Evolutionary conservation across 352 stramenopile genomes (phyloP).

Genomic region (Phytophthora boehmeriae): DNA sequence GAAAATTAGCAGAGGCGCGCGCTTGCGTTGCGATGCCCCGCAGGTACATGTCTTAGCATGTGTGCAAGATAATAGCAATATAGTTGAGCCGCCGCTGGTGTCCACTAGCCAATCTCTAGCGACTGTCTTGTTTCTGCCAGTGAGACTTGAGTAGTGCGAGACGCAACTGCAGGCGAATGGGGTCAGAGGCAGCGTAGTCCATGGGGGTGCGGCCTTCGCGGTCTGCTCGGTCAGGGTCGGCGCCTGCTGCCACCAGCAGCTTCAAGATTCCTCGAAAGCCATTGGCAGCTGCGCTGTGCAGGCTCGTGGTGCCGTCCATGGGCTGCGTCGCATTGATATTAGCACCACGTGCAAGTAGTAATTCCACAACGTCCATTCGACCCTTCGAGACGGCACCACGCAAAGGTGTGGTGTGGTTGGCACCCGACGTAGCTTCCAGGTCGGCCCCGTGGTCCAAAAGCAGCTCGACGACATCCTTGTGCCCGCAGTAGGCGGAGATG

Average conservation of each 20-base stretch:
- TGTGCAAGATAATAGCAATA: slow-evolving; percentile 21
- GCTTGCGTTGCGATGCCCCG: slow-evolving; percentile 8
- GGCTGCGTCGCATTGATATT: slow-evolving; percentile 47
- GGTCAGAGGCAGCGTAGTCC: slow-evolving; percentile 51
- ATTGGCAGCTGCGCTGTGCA: slow-evolving; percentile 56
- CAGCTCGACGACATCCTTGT: slow-evolving; percentile 47
- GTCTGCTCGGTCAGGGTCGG: slow-evolving; percentile 45
- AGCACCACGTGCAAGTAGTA: slow-evolving; percentile 46
- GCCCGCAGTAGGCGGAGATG: slow-evolving; percentile 56
- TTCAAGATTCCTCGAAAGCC: slow-evolving; percentile 46
- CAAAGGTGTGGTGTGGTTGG: slow-evolving; percentile 53
- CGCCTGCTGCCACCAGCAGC: slow-evolving; percentile 36
- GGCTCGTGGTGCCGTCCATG: slow-evolving; percentile 48
- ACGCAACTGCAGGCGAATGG: slow-evolving; percentile 50
- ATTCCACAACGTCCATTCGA: slow-evolving; percentile 36
- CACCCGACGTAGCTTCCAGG: slow-evolving; percentile 44
- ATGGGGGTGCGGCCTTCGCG: slow-evolving; percentile 40
- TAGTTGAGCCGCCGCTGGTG: background rate
- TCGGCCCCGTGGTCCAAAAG: slow-evolving; percentile 47
- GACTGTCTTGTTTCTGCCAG: slow-evolving; percentile 48
- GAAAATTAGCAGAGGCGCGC: slow-evolving; percentile 15
- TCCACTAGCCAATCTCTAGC: slow-evolving; percentile 12
- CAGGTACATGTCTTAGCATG: slow-evolving; percentile 40
- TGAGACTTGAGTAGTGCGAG: slow-evolving; percentile 60
- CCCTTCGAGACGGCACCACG: slow-evolving; percentile 53